Base-by-base conservation (phyloP, 73 alveolate species). In the Symbiodinium pilosum region DNA sequence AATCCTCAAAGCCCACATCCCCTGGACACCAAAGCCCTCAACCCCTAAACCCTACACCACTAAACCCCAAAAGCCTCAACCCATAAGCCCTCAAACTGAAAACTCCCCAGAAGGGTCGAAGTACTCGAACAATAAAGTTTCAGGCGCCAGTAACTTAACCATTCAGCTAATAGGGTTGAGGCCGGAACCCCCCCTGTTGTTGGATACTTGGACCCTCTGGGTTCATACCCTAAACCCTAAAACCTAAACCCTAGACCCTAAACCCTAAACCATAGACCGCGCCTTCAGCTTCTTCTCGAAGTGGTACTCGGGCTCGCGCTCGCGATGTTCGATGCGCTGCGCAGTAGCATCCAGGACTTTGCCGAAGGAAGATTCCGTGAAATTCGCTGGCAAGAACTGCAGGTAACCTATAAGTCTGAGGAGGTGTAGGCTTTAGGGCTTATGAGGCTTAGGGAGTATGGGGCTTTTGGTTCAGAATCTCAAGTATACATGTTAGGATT, bases 301-400 rank as follows among this genome's bases (percentile, higher is more conserved):
- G 77, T 64, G 77, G 77, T 64, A 64, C 40, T 64, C 77, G 3
- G 77, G 77, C 77, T 64, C 77, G 39, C 77, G 38, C 77, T 64
- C 77, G 77, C 77, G 77, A 26, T 64, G 21, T 36, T 64, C 77
- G 39, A 64, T 64, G 77, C 77, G 77, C 77, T 64, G 77, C 30
- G 77, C 32, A 0, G 36, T 64, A 32, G 77, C 77, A 18, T 64
- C 77, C 77, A 64, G 28, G 38, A 64, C 77, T 2, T 64, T 64
- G 38, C 36, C 77, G 14, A 64, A 64, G 77, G 39, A 26, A 32
- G 77, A 64, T 36, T 64, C 77, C 77, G 77, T 64, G 77, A 64
- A 64, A 26, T 64, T 64, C 38, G 77, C 77, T 0, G 77, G 77
- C 30, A 64, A 36, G 77, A 64, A 64, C 32, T 64, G 77, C 38